Evolutionary conservation across 2,329 filamentous ascomycete genomes (phyloP).

Genomic region (Zymoseptoria tritici): DNA sequence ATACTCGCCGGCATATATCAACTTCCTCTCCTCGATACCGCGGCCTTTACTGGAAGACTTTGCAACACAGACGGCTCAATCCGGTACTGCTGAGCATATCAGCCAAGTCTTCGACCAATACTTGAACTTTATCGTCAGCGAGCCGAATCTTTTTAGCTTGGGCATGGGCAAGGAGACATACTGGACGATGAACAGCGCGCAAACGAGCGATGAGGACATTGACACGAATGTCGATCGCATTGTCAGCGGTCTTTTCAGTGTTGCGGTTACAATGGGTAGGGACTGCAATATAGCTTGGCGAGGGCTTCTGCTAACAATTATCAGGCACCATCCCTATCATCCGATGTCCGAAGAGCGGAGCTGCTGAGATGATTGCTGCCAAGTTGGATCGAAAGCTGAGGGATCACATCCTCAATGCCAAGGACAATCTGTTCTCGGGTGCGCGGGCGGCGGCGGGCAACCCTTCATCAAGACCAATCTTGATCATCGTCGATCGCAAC

Average conservation of each 20-base stretch:
- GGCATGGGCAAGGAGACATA: conserved; percentile 92
- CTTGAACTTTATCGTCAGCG: conserved; percentile 91
- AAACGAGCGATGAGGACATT: conserved; percentile 82
- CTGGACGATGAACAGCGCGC: conserved; percentile 90
- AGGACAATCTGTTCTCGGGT: conserved; percentile 87
- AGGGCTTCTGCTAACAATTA: conserved; percentile 20
- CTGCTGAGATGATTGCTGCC: conserved; percentile 87
- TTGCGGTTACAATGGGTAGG: conserved; percentile 93
- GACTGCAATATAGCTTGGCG: background rate
- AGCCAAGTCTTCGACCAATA: conserved; percentile 95
- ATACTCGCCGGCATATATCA: conserved; percentile 91
- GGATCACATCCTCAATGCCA: conserved; percentile 94
- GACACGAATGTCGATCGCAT: conserved; percentile 83
- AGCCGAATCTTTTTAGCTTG: conserved; percentile 90
- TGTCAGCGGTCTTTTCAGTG: conserved; percentile 93
- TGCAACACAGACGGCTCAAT: conserved; percentile 74
- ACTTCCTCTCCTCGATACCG: conserved; percentile 91
- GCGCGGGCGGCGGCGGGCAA: conserved; percentile 55
- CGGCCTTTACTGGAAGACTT: conserved; percentile 90
- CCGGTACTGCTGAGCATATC: conserved; percentile 81
- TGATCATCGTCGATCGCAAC: conserved; percentile 91
- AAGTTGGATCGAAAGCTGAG: conserved; percentile 92
- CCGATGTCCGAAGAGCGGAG: conserved; percentile 82
- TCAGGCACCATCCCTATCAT: conserved; percentile 88
- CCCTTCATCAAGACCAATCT: conserved; percentile 68